Conservation (phyloP, 495 filamentous ascomycete genomes). For the Xylaria venustula region DNA sequence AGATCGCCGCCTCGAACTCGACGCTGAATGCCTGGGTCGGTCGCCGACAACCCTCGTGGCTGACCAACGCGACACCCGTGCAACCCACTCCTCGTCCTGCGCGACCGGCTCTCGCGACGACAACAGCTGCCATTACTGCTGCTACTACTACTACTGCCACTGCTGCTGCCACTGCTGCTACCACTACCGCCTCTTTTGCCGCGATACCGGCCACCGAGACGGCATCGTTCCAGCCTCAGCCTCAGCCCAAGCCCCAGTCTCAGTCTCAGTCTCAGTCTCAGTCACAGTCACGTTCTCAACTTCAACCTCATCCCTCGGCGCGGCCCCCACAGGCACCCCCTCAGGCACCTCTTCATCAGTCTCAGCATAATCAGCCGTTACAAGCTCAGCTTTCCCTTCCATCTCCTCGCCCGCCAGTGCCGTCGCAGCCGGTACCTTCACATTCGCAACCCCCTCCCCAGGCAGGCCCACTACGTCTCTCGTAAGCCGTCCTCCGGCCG, state of each 20-base stretch:
- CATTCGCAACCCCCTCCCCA: not conserved
- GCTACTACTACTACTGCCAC: not conserved
- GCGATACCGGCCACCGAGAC: not conserved
- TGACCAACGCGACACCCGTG: conserved; percentile 43
- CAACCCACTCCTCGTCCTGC: conserved; percentile 39
- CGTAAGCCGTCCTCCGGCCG: conserved; percentile 11
- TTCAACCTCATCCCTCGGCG: not conserved
- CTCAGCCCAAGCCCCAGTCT: conserved; percentile 16
- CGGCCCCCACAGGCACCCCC: not conserved
- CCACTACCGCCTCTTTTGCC: conserved; percentile 7
- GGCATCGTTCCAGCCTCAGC: conserved; percentile 1
- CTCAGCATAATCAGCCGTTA: conserved; percentile 1
- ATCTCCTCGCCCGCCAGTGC: not conserved
- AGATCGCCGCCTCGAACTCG: conserved; percentile 65
- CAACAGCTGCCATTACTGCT: not conserved
- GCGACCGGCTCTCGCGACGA: conserved; percentile 15
- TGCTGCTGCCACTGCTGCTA: too few relatives aligned
- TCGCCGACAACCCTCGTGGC: conserved; percentile 66
- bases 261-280: conserved; percentile 10
- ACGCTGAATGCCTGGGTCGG: conserved; percentile 68
- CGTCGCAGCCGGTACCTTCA: not conserved
- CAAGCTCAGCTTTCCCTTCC: conserved; percentile 1
- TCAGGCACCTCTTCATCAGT: not conserved
- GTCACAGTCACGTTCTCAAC: not conserved
- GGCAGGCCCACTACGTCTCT: conserved; percentile 13